These are phyloP conservation scores for Aspergillus clavatus DNA, from an alignment of 2,329 filamentous ascomycete species.

Conservation along the genomic window DNA sequence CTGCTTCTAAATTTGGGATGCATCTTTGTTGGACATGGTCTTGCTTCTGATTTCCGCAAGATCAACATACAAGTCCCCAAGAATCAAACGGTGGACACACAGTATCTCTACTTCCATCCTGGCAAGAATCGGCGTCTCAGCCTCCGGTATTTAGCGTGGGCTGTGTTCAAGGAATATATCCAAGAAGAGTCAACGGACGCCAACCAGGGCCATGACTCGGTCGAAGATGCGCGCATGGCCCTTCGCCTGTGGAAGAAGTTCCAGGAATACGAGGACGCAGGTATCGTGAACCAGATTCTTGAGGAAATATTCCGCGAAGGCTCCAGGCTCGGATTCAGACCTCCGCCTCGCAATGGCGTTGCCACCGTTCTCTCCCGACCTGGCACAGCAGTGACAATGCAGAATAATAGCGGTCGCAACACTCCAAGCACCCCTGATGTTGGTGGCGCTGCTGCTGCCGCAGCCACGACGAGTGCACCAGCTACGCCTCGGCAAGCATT, in stretches of 20 bases:
- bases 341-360: slow-evolving; percentile 43
- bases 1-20: slow-evolving; percentile 90
- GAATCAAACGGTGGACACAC: slow-evolving; percentile 87
- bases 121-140: slow-evolving; percentile 79
- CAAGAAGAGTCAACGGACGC: slow-evolving; percentile 64
- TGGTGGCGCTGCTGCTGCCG: slow-evolving; percentile 13
- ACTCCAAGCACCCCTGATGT: slow-evolving; percentile 39
- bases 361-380: slow-evolving; percentile 33
- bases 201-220: slow-evolving; percentile 70
- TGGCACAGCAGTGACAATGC: slow-evolving; percentile 36
- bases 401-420: slow-evolving; percentile 38
- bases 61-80: slow-evolving; percentile 96
- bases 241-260: slow-evolving; percentile 86
- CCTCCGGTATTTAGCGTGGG: slow-evolving; percentile 86
- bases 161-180: slow-evolving; percentile 86
- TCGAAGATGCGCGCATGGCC: slow-evolving; percentile 90
- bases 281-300: slow-evolving; percentile 75
- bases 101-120: slow-evolving; percentile 81
- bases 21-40: slow-evolving; percentile 86
- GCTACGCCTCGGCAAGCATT: slow-evolving; percentile 41
- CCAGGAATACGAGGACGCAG: slow-evolving; percentile 80
- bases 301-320: slow-evolving; percentile 76
- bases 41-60: slow-evolving; percentile 93
- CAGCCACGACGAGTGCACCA: slow-evolving; percentile 28
- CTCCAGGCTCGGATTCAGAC: slow-evolving; percentile 54